A percentile compares a stretch with the other conserved stretches of the same genome.
phyloP scores from a whole-genome alignment of 495 filamentous ascomycete species.

The Immersiella caudata region DNA sequence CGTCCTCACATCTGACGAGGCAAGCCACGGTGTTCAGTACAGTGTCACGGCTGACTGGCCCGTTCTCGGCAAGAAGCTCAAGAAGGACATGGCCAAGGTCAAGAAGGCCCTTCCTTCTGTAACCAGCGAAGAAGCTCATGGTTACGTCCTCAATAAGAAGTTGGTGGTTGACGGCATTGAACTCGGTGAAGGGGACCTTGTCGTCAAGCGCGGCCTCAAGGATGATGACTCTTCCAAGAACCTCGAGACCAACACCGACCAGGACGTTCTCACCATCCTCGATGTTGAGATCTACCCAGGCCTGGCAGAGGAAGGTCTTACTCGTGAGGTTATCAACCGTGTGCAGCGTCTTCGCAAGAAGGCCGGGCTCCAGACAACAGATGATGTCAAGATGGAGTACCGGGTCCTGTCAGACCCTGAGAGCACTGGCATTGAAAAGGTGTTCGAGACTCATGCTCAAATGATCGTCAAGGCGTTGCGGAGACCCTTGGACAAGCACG shows the following conservation, averaged over 20 bases:
- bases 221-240: constrained; percentile 66
- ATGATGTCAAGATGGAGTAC: constrained; percentile 53
- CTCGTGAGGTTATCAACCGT: constrained; percentile 50
- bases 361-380: constrained; percentile 47
- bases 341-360: constrained; percentile 52
- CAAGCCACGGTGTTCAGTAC: constrained; percentile 88
- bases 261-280: constrained; percentile 49
- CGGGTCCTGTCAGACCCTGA: constrained; percentile 65
- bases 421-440: constrained; percentile 70
- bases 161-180: constrained; percentile 83
- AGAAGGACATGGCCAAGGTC: constrained; percentile 87
- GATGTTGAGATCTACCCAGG: constrained; percentile 47
- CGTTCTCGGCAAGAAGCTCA: constrained; percentile 92
- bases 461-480: constrained; percentile 79
- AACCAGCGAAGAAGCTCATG: constrained; percentile 74
- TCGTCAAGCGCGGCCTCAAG: constrained; percentile 78
- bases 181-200: constrained; percentile 77
- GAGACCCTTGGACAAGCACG: constrained; percentile 76
- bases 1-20: constrained; percentile 84
- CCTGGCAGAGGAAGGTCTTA: constrained; percentile 47
- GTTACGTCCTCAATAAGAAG: constrained; percentile 68
- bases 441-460: constrained; percentile 68
- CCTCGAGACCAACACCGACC: constrained; percentile 82
- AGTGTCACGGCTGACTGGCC: constrained; percentile 89
- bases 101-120: constrained; percentile 85